Conservation (phyloP, 306 rosid species). For the Sesbania bispinosa region DNA sequence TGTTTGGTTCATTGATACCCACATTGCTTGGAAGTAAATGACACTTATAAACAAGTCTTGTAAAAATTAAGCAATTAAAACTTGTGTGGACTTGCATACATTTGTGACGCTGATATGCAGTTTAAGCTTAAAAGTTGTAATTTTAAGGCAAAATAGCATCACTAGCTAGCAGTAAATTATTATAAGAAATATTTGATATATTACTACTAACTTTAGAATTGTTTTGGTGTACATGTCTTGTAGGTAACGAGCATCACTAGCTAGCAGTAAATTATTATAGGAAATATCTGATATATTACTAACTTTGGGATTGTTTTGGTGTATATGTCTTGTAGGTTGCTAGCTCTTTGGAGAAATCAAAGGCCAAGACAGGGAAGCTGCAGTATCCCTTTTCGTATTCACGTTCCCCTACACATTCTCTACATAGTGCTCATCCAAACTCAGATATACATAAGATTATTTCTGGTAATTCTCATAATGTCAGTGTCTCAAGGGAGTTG, state of each 20-base stretch:
- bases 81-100: too few relatives aligned
- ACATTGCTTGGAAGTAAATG: neutral
- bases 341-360: conserved; percentile 31
- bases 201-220: neutral
- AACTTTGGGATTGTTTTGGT: neutral
- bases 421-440: conserved; percentile 13
- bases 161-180: conserved; percentile 10
- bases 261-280: conserved; percentile 1
- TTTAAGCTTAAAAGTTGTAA: neutral
- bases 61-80: neutral
- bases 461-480: conserved; percentile 3
- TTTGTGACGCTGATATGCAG: neutral
- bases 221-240: neutral
- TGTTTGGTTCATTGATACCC: conserved; percentile 6
- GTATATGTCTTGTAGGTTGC: conserved; percentile 12
- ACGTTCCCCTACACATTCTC: conserved; percentile 1
- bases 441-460: conserved; percentile 12
- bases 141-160: neutral
- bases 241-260: conserved; percentile 20
- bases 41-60: neutral
- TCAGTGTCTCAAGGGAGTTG: conserved; percentile 24
- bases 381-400: conserved; percentile 21
- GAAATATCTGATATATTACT: neutral
- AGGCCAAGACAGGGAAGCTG: conserved; percentile 27
- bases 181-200: neutral